Conservation (phyloP, 139 green algal genomes). For the Pycnococcus provasolii region DNA sequence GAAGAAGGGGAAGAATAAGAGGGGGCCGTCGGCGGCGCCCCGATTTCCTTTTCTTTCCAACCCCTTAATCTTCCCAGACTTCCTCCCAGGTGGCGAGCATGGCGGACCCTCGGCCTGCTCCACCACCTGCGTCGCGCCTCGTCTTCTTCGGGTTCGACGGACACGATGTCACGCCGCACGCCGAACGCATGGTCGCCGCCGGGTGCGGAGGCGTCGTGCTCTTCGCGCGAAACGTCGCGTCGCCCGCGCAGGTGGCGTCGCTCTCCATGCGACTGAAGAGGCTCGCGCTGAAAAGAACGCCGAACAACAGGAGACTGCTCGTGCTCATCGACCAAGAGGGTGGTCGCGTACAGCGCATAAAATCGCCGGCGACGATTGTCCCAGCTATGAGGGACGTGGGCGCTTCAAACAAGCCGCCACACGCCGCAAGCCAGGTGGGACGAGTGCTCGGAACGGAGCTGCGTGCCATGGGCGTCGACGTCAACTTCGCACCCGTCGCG, state of each 20-base stretch:
- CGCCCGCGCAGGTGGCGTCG: slow-evolving; percentile 27
- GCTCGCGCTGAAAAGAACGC: neutral
- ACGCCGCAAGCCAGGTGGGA: neutral
- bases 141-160: slow-evolving; percentile 31
- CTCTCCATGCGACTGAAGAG: slow-evolving; percentile 13
- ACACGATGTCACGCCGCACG: slow-evolving; percentile 17
- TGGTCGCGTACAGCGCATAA: slow-evolving; percentile 13
- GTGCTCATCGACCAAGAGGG: slow-evolving; percentile 25
- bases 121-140: slow-evolving; percentile 5
- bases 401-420: neutral
- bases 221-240: slow-evolving; percentile 36
- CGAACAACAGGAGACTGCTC: neutral
- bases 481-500: slow-evolving; percentile 41
- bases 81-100: no score
- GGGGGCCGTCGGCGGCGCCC: no score
- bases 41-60: no score
- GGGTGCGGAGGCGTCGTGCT: slow-evolving; percentile 35
- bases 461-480: slow-evolving; percentile 37
- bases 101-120: no score
- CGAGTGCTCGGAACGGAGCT: slow-evolving; percentile 35
- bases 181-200: slow-evolving; percentile 18
- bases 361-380: slow-evolving; percentile 6
- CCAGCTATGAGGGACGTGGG: neutral
- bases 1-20: no score
- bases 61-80: no score